Conservation (phyloP, 768 basidiomycete genomes). For the Boletus subparvulus region DNA sequence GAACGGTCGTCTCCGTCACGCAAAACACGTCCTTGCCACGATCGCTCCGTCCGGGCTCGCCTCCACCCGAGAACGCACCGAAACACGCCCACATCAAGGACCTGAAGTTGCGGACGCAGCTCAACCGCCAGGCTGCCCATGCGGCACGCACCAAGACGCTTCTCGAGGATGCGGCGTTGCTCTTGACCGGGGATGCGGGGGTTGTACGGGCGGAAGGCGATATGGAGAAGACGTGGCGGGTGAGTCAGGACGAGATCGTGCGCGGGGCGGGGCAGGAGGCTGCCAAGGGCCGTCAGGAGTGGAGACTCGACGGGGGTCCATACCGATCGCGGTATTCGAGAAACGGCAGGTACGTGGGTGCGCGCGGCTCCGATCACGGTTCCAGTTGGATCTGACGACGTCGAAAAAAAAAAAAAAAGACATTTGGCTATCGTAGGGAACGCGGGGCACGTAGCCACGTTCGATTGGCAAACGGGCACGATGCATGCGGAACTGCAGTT, state of each 20-base stretch:
- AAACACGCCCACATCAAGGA: constrained; percentile 66
- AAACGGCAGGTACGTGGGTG: constrained; percentile 76
- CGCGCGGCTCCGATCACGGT: not conserved
- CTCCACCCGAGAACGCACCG: constrained; percentile 46
- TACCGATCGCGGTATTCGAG: constrained; percentile 84
- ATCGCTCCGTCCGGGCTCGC: constrained; percentile 56
- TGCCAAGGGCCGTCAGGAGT: constrained; percentile 70
- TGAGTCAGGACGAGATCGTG: constrained; percentile 77
- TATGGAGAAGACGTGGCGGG: constrained; percentile 88
- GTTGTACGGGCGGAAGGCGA: constrained; percentile 71
- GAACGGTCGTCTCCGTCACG: constrained; percentile 57
- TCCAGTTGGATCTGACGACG: not conserved
- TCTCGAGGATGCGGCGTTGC: constrained; percentile 67
- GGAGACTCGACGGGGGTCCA: constrained; percentile 81
- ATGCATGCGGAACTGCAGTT: constrained; percentile 87
- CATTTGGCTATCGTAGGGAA: constrained; percentile 84
- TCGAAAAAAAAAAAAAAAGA: constrained; percentile 31
- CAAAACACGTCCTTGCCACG: constrained; percentile 62
- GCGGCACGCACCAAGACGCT: constrained; percentile 61
- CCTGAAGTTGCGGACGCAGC: constrained; percentile 70
- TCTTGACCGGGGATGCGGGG: constrained; percentile 70
- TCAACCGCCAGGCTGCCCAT: constrained; percentile 61
- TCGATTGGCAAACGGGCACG: constrained; percentile 88
- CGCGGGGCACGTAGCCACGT: constrained; percentile 85
- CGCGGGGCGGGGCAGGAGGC: constrained; percentile 70